These are phyloP conservation scores for Rhododendron williamsianum DNA, from an alignment of 148 eudicot genomes.

Conservation along the genomic window DNA sequence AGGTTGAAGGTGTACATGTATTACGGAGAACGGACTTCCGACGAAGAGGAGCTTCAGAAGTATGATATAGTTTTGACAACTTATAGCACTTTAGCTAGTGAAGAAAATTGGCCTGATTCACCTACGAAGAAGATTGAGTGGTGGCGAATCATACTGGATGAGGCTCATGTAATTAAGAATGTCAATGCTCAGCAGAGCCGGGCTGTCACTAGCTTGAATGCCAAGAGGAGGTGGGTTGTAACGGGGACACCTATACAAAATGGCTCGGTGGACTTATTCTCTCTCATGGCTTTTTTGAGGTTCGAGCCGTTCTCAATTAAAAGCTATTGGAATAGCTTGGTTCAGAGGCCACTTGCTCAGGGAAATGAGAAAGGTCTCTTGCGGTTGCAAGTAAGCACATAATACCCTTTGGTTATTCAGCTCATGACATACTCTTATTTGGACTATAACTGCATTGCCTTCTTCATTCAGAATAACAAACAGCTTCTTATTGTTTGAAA, in stretches of 20 bases:
- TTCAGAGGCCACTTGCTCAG: constrained; percentile 67
- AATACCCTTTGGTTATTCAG: not conserved
- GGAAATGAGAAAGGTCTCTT: constrained; percentile 61
- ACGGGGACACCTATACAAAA: constrained; percentile 96
- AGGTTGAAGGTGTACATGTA: constrained; percentile 71
- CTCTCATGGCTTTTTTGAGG: constrained; percentile 78
- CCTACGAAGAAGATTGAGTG: constrained; percentile 70
- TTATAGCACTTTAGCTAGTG: constrained; percentile 61
- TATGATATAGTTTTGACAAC: constrained; percentile 81
- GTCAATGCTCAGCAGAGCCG: constrained; percentile 52
- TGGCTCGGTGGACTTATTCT: constrained; percentile 70
- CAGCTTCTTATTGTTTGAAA: not conserved
- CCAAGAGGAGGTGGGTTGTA: constrained; percentile 79
- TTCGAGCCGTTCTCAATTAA: constrained; percentile 81
- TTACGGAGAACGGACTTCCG: constrained; percentile 65
- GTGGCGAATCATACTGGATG: constrained; percentile 87
- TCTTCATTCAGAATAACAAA: not conserved
- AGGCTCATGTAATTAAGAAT: constrained; percentile 89
- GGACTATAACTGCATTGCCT: not conserved
- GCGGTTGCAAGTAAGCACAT: constrained; percentile 66
- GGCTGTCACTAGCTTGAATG: constrained; percentile 61
- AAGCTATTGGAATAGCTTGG: constrained; percentile 71
- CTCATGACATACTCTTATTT: not conserved
- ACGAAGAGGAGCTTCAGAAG: constrained; percentile 55
- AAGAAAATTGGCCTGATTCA: constrained; percentile 35